Evolutionary conservation across 208 protist species (phyloP), one percentile per base, ranked within the genome.

Genomic region (Wallacemonas sp.): DNA sequence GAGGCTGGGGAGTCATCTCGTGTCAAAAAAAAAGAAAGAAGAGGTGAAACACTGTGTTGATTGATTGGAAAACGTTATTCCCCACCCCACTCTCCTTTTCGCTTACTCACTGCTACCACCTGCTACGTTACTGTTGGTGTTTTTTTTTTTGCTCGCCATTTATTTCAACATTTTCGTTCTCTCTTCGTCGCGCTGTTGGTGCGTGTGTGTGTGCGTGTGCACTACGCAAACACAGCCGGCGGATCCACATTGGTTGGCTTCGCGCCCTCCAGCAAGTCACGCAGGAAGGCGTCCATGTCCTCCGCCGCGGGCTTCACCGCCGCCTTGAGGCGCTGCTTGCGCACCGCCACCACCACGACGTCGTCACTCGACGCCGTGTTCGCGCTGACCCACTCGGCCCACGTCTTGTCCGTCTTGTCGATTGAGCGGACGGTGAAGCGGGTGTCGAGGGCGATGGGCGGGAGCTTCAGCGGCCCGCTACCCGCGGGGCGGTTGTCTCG

Each of bases 351-450:
- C 14, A 90, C 17, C 0, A 57, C 61, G 29, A n/a, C 56, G 62
- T 33, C 12, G 61, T 47, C 27, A 57, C 26, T 2, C 38, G 9
- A 2, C 3, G 61, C 16, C 14, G 61, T 44, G 43, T 60, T 33
- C 0, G 58, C 54, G 17, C n/a, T 46, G 21, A 90, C 70, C 80
- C 83, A 90, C 21, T 77, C 34, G 9, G 21, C 70, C 88, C 85
- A 92, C 19, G 66, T 61, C 48, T 72, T 61, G 44, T 91, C 68
- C 14, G 47, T 49, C 21, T 70, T 64, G 47, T 74, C 68, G 17
- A 89, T 61, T n/a, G 80, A 26, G 49, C 88, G 88, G 19, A 95
- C 68, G 30, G 77, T 83, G 61, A 95, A 92, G 47, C 85, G 85
- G n/a, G 71, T 33, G 21, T 95, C 85, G 26, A 70, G 47, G 0